Evolutionary conservation across 1,139 yeast genomes (phyloP), one percentile per base, ranked within the genome.

Genomic region (Kodamaea fungicola): DNA sequence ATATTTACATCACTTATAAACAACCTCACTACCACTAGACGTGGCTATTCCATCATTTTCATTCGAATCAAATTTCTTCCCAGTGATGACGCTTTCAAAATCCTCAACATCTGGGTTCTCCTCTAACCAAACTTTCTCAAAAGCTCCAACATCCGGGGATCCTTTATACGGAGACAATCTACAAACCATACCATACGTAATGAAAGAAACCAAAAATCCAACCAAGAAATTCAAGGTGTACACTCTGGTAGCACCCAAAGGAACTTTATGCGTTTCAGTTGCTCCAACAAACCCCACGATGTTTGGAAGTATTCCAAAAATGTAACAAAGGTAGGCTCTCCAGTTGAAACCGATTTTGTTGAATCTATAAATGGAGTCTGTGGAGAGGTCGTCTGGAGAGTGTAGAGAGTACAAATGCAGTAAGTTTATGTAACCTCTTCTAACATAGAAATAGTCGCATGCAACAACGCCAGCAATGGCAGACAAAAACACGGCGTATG

Each of bases 271-370:
- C 37, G 66, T 74, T 22, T 82, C 87, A 12, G 81, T 78, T 3
- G 83, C 89, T 43, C 95, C 95, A 22, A 85, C 94, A 51, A 88
- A 87, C 3, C 96, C 96, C 26, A 84, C 88, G 50, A 88, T 80
- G 55, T 87, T 88, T 35, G 95, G 94, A 35, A 82, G 65, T 38
- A 87, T 79, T 42, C 94, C 94, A 50, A 83, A 69, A 41, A 83
- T 58, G 57, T 84, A 84, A 1, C 89, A 88, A 26, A 65, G 76
- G 42, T 75, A 74, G 1, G 88, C 90, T 54, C 96, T 76, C 95
- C 95, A 86, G 55, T 88, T 87, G 57, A 77, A 52, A 27, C 96
- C 96, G 32, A 58, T 50, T 12, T 21, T 30, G 62, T 77, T 79
- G 55, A 70, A 87, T 62, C 74, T 71, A 63, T 88, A 88, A 35